These are phyloP conservation scores for Paratrypanosoma confusum DNA, from an alignment of 208 protist genomes.

Conservation along the genomic window DNA sequence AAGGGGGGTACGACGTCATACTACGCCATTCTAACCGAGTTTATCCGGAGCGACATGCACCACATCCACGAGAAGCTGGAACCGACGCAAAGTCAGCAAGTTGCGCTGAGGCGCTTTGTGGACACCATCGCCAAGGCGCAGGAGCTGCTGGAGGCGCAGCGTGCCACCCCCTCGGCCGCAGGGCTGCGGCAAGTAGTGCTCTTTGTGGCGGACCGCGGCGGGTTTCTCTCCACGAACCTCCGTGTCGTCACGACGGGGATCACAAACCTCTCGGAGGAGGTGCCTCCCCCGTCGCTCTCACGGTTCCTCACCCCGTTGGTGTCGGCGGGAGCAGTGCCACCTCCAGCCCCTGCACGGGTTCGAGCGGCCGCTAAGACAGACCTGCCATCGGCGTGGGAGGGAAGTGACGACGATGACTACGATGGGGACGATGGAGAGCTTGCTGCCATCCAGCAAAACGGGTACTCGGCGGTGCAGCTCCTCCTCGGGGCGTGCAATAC, in stretches of 20 bases:
- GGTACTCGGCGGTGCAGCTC: too few species aligned
- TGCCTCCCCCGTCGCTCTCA: too few species aligned
- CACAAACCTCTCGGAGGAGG: too few species aligned
- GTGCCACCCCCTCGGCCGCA: conserved; percentile 39
- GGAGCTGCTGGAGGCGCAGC: conserved; percentile 18
- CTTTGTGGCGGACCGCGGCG: too few species aligned
- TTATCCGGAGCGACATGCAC: conserved; percentile 42
- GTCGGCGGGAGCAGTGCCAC: neutral
- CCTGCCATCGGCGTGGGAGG: too few species aligned
- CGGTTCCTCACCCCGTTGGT: neutral
- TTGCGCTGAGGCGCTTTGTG: conserved; percentile 24
- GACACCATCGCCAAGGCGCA: conserved; percentile 21
- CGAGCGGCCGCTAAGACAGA: too few species aligned
- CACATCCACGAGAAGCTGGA: conserved; percentile 22
- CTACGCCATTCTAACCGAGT: conserved; percentile 37
- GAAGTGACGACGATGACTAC: neutral
- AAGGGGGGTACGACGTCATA: conserved; percentile 26
- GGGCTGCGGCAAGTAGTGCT: too few species aligned
- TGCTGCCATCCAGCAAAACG: neutral
- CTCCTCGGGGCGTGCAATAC: too few species aligned
- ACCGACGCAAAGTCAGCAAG: conserved; percentile 28
- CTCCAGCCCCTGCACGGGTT: too few species aligned
- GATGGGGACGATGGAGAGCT: neutral
- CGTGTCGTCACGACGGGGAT: too few species aligned
- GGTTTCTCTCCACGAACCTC: too few species aligned